Evolutionary conservation across 1,139 yeast species (phyloP).

Genomic region (Hansenula sp.): DNA sequence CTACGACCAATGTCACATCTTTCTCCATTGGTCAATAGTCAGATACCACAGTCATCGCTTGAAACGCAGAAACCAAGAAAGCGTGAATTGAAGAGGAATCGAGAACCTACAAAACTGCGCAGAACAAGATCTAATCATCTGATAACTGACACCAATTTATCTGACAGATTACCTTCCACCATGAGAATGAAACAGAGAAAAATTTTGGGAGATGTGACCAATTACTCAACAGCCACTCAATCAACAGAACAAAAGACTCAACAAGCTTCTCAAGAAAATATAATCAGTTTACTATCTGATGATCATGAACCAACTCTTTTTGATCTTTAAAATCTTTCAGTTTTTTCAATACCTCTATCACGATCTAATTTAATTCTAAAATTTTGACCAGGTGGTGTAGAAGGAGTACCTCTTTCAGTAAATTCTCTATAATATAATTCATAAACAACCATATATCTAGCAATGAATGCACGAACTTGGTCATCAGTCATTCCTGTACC

Average conservation of each 20-base stretch:
- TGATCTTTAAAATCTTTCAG: constrained; percentile 2
- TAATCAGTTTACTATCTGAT: constrained; percentile 13
- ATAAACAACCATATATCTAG: constrained; percentile 86
- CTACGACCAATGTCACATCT: neutral
- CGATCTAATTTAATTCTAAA: constrained; percentile 29
- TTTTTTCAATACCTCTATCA: constrained; percentile 20
- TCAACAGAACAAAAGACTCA: too few species aligned
- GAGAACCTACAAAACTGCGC: neutral
- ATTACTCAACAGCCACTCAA: neutral
- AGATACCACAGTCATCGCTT: too few species aligned
- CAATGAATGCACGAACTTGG: constrained; percentile 62
- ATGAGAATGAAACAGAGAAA: too few species aligned
- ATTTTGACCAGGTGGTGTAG: constrained; percentile 17
- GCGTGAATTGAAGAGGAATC: too few species aligned
- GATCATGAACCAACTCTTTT: constrained; percentile 1
- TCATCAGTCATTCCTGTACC: constrained; percentile 81
- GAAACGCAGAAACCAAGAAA: too few species aligned
- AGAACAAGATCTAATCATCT: too few species aligned
- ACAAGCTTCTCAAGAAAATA: neutral
- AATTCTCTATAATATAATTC: constrained; percentile 56
- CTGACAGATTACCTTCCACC: too few species aligned
- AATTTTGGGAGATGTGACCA: neutral
- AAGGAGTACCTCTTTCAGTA: constrained; percentile 21
- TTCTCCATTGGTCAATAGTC: too few species aligned
- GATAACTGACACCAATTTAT: too few species aligned